Percentiles rank a stretch among this genome's conserved stretches.
Conservation (phyloP, 2,329 filamentous ascomycete species). For the Blastomyces silverae region DNA sequence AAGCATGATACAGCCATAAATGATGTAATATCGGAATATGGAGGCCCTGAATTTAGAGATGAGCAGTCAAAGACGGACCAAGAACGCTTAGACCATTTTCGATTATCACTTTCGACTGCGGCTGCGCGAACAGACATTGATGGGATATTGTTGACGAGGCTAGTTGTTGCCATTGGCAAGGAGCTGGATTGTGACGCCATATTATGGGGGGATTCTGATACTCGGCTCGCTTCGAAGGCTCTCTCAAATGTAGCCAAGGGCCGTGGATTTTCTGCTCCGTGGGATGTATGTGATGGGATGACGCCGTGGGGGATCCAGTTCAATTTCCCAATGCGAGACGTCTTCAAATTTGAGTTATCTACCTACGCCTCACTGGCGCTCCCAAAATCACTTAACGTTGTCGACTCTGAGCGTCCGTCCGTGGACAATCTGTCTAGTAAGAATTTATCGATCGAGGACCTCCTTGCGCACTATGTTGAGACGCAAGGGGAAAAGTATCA, state of each 20-base stretch:
- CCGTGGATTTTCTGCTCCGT: slow-evolving; percentile 73
- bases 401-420: slow-evolving; percentile 41
- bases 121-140: slow-evolving; percentile 70
- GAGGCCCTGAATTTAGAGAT: slow-evolving; percentile 26
- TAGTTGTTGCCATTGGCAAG: slow-evolving; percentile 62
- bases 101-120: slow-evolving; percentile 60
- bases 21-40: slow-evolving; percentile 31
- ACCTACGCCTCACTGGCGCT: slow-evolving; percentile 55
- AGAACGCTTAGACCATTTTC: slow-evolving; percentile 49
- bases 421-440: slow-evolving; percentile 32
- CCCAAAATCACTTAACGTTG: slow-evolving; percentile 44
- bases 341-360: slow-evolving; percentile 72
- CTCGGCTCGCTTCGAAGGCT: slow-evolving; percentile 75
- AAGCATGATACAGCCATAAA: slow-evolving; percentile 34
- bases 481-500: slow-evolving; percentile 80
- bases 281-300: slow-evolving; percentile 70
- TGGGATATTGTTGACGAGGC: slow-evolving; percentile 61
- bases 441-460: slow-evolving; percentile 79
- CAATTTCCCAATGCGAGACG: slow-evolving; percentile 76
- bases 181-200: slow-evolving; percentile 59
- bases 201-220: slow-evolving; percentile 80
- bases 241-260: slow-evolving; percentile 87
- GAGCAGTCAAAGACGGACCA: slow-evolving; percentile 31
- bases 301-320: slow-evolving; percentile 54
- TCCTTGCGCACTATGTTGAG: slow-evolving; percentile 83